A percentile compares a stretch with the other conserved stretches of the same genome.
Conservation (phyloP, 495 filamentous ascomycete species). For the Clohesyomyces aquaticus region DNA sequence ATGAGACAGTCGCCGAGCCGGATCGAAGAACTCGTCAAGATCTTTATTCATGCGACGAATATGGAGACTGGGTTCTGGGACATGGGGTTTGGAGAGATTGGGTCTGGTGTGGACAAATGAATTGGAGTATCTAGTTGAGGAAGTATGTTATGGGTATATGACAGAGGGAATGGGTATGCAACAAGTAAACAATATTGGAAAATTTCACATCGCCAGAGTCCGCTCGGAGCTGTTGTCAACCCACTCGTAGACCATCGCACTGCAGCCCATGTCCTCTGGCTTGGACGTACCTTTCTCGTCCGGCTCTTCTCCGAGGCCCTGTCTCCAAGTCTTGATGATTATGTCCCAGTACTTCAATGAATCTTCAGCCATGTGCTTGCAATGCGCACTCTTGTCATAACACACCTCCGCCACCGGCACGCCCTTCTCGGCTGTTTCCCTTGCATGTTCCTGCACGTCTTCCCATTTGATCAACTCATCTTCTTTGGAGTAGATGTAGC, state of each 20-base stretch:
- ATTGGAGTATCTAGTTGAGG: too few relatives aligned
- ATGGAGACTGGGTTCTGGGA: not conserved
- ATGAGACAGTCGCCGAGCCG: not conserved
- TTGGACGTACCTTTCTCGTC: too few relatives aligned
- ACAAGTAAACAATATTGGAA: too few relatives aligned
- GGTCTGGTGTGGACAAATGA: too few relatives aligned
- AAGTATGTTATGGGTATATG: too few relatives aligned
- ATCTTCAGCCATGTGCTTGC: conserved; percentile 39
- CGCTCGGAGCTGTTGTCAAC: too few relatives aligned
- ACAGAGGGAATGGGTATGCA: too few relatives aligned
- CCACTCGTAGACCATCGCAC: too few relatives aligned
- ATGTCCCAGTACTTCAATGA: conserved; percentile 7
- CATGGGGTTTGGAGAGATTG: not conserved
- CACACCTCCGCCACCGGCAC: conserved; percentile 40
- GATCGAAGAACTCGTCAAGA: not conserved
- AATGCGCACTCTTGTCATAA: conserved; percentile 46
- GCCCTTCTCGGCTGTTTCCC: conserved; percentile 24
- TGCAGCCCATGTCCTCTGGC: too few relatives aligned
- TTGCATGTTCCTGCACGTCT: conserved; percentile 46
- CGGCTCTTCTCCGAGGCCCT: too few relatives aligned
- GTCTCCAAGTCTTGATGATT: not conserved
- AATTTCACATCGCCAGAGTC: too few relatives aligned
- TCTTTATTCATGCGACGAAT: not conserved
- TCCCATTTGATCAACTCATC: conserved; percentile 46
- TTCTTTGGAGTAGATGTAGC: conserved; percentile 48